Conservation (phyloP, 345 rosid genomes). For the Brassica rapa region DNA sequence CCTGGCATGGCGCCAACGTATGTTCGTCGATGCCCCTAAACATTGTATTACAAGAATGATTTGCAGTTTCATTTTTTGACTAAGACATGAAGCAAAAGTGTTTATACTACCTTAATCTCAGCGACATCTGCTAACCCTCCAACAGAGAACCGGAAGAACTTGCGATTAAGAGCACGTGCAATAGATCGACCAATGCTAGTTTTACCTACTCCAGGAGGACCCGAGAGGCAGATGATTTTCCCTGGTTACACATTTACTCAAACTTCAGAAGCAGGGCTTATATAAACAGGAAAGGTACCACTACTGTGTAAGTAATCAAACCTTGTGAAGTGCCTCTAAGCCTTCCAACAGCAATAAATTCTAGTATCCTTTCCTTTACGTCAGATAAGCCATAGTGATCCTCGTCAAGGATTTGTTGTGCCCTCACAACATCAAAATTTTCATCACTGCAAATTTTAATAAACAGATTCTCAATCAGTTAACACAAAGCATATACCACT, state of each 20-base stretch:
- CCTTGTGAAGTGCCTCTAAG: slow-evolving; percentile 2
- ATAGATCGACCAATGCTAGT: not conserved
- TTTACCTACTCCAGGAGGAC: not conserved
- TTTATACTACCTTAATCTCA: not conserved
- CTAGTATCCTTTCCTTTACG: not conserved
- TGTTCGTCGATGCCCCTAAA: not conserved
- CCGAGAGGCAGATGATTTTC: not conserved
- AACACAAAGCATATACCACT: slow-evolving; percentile 9
- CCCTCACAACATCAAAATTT: slow-evolving; percentile 88
- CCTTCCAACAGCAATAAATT: not conserved
- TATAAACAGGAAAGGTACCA: not conserved
- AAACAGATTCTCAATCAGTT: slow-evolving; percentile 7
- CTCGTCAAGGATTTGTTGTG: slow-evolving; percentile 91
- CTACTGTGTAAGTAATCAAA: slow-evolving; percentile 7
- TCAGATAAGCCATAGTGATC: slow-evolving; percentile 53
- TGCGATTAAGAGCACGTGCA: slow-evolving; percentile 2
- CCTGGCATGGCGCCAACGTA: not conserved
- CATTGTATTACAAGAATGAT: not conserved
- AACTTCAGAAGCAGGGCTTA: not conserved
- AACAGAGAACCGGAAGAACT: slow-evolving; percentile 1
- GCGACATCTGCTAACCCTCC: slow-evolving; percentile 1
- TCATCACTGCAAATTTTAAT: slow-evolving; percentile 70
- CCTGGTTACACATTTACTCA: not conserved
- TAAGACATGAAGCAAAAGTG: not conserved
- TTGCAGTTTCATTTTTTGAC: not conserved